A percentile compares a stretch with the other conserved stretches of the same genome.
Evolutionary conservation across 1,284 basidiomycete species (phyloP).

Genomic region (Microbotryomycetes sp.): DNA sequence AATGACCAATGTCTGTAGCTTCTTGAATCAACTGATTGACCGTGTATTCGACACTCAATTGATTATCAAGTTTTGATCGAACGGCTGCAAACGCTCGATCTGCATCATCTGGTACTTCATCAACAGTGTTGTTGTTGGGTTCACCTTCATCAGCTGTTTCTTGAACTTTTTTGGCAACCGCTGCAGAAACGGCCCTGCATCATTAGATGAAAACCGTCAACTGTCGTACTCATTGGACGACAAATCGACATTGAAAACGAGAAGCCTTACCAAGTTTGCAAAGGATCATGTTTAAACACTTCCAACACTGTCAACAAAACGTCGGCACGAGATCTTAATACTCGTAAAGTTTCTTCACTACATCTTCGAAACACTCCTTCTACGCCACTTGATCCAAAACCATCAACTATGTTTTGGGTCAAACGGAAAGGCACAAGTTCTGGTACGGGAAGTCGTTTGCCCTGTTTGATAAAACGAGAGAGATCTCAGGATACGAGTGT

Average conservation of each 20-base stretch:
- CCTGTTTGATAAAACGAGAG: conserved; percentile 93
- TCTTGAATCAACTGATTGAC: conserved; percentile 90
- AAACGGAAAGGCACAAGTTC: conserved; percentile 92
- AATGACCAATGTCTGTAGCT: conserved; percentile 69
- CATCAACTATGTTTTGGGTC: conserved; percentile 88
- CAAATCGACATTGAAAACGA: neutral
- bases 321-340: conserved; percentile 74
- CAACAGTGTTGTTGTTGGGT: conserved; percentile 17
- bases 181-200: conserved; percentile 32
- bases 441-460: conserved; percentile 70
- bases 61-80: conserved; percentile 69
- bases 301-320: conserved; percentile 91
- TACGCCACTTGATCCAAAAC: conserved; percentile 81
- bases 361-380: conserved; percentile 93
- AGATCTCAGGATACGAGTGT: conserved; percentile 86
- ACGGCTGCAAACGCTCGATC: conserved; percentile 79
- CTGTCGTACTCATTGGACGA: conserved; percentile 24
- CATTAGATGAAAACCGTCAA: neutral
- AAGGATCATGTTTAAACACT: conserved; percentile 93
- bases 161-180: conserved; percentile 32
- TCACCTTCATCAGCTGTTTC: conserved; percentile 26
- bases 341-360: conserved; percentile 86
- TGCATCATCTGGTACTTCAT: conserved; percentile 60
- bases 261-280: conserved; percentile 72
- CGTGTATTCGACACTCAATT: conserved; percentile 82